phyloP scores from a whole-genome alignment of 2,329 filamentous ascomycete species.

The Colletotrichum somersetense region DNA sequence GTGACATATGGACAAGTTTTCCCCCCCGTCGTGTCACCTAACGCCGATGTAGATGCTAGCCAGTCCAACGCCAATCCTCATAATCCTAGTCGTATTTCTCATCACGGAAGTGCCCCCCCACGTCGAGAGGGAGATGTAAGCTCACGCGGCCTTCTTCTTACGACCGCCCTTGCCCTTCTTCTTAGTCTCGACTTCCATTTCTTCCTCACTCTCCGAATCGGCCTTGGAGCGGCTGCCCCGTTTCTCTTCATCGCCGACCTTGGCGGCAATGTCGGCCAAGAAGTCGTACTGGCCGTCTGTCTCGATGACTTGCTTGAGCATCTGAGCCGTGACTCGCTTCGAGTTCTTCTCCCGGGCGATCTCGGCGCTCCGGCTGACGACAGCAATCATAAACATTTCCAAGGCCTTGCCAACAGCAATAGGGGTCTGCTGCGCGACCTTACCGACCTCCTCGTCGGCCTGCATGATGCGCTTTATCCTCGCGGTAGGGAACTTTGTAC shows the following conservation, averaged over 20 bases:
- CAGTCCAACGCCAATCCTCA: constrained; percentile 45
- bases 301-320: constrained; percentile 91
- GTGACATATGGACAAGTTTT: constrained; percentile 35
- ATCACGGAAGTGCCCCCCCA: constrained; percentile 23
- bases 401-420: constrained; percentile 96
- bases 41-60: constrained; percentile 47
- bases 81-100: constrained; percentile 40
- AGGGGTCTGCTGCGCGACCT: constrained; percentile 96
- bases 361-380: constrained; percentile 89
- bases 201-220: constrained; percentile 68
- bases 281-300: constrained; percentile 96
- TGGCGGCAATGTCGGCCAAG: constrained; percentile 87
- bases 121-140: background rate
- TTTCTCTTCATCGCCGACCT: constrained; percentile 75
- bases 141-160: constrained; percentile 61
- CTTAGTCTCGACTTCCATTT: constrained; percentile 60
- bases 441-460: constrained; percentile 97
- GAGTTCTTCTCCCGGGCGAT: constrained; percentile 86
- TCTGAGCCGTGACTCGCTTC: constrained; percentile 89
- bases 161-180: constrained; percentile 61
- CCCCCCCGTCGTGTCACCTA: constrained; percentile 41
- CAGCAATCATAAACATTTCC: constrained; percentile 96
- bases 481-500: constrained; percentile 96
- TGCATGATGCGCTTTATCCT: constrained; percentile 99
- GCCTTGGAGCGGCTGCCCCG: constrained; percentile 57